Evolutionary conservation across 192 early-diverging fungal genomes (phyloP), one percentile per base, ranked within the genome.

Genomic region (Coemansia sp.): DNA sequence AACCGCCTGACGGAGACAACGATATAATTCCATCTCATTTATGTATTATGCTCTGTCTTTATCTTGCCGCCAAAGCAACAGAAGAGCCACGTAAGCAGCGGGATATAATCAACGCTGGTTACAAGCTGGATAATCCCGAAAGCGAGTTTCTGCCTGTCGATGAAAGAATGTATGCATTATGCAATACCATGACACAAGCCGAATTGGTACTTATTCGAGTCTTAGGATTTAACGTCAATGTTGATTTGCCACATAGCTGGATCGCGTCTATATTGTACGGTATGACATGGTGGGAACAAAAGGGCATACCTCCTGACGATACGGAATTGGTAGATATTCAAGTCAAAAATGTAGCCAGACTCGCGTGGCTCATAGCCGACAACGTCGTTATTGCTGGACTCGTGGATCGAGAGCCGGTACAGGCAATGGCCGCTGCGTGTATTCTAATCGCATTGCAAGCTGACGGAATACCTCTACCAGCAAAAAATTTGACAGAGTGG

Each of bases 51-150:
- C 47, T 73, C 2, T 78, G 76, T 41, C 30, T 78, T 8, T 78
- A 73, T n/a, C 67, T 78, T 22, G 71, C 76, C 4, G 69, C 76
- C 8, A 78, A 78, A 37, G 53, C 69, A 12, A 78, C 76, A n/a
- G 71, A 78, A 38, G 71, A 78, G 40, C 71, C 76, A 24, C 71
- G 71, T 30, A 78, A 70, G 44, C 71, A 73, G 44, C 59, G 71
- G 10, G 71, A 78, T 15, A 70, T 78, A 2, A 69, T 73, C 37
- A 78, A 78, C 22, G 67, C 70, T 22, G 71, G 68, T 4, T 63
- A 61, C 61, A 69, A 49, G 34, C 5, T 79, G 12, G 68, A 44
- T 11, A 41, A 79, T 18, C 68, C 55, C 2, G 40, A 60, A 3
- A 65, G 41, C 3, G 34, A 44, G 10, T 59, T 63, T 53, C 61